A percentile compares a stretch with the other conserved stretches of the same genome.
Conservation (phyloP, 176 grass and related monocot genomes). For the Lolium multiflorum region DNA sequence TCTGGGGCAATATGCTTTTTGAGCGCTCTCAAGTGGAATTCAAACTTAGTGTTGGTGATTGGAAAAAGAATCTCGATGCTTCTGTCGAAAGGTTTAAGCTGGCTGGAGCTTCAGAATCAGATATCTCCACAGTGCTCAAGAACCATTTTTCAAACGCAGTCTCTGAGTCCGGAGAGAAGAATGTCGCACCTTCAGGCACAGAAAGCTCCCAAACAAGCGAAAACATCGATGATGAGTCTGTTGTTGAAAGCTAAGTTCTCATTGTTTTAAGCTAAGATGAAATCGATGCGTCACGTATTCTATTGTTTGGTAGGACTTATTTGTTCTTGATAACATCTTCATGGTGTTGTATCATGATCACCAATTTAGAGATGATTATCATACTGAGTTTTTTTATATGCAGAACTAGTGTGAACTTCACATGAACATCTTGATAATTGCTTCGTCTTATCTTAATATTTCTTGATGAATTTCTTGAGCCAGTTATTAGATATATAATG, state of each 20-base stretch:
- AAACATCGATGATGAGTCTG: slow-evolving; percentile 62
- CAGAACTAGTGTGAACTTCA: not conserved
- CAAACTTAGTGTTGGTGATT: slow-evolving; percentile 75
- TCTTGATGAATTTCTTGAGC: slow-evolving; percentile 26
- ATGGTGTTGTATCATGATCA: slow-evolving; percentile 25
- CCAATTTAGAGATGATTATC: slow-evolving; percentile 38
- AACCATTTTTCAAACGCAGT: slow-evolving; percentile 83
- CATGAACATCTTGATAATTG: slow-evolving; percentile 39
- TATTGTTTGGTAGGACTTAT: slow-evolving; percentile 34
- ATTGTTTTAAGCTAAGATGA: slow-evolving; percentile 40
- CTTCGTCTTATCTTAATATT: slow-evolving; percentile 1
- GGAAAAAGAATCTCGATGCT: slow-evolving; percentile 91
- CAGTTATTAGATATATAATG: slow-evolving; percentile 33
- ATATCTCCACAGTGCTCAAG: slow-evolving; percentile 85
- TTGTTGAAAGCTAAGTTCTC: slow-evolving; percentile 65
- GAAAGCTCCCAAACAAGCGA: slow-evolving; percentile 50
- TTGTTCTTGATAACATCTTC: slow-evolving; percentile 32
- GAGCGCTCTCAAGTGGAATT: slow-evolving; percentile 98
- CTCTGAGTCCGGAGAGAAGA: slow-evolving; percentile 65
- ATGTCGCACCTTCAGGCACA: slow-evolving; percentile 39
- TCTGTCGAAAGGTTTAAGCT: slow-evolving; percentile 87
- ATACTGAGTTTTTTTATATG: slow-evolving; percentile 28
- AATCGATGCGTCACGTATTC: slow-evolving; percentile 36
- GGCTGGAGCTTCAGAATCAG: slow-evolving; percentile 93
- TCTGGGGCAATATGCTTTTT: slow-evolving; percentile 99